Evolutionary conservation across 2,329 filamentous ascomycete species (phyloP).

Genomic region (Aschersonia sp.): DNA sequence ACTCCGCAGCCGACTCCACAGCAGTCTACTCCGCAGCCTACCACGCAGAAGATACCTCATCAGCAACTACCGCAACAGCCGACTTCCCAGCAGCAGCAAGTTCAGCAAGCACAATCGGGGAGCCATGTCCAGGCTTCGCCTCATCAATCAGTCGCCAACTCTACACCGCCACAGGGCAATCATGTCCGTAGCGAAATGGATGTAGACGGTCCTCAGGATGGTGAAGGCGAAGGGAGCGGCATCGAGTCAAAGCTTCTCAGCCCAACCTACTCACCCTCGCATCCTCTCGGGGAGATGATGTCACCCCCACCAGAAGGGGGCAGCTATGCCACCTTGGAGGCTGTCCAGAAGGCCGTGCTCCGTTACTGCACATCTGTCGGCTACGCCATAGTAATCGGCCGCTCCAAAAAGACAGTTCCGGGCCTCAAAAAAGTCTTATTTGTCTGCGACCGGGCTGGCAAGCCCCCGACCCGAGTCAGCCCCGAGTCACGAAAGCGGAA

Average conservation of each 20-base stretch:
- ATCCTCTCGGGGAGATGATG: conserved; percentile 45
- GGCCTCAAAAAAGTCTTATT: conserved; percentile 54
- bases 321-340: conserved; percentile 49
- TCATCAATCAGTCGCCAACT: conserved; percentile 19
- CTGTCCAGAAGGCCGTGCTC: conserved; percentile 48
- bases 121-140: conserved; percentile 16
- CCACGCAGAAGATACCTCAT: conserved; percentile 10
- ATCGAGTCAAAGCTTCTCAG: conserved; percentile 33
- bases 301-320: conserved; percentile 49
- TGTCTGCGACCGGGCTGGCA: conserved; percentile 51
- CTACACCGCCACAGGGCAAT: conserved; percentile 23
- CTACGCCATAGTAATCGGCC: conserved; percentile 53
- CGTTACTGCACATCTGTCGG: conserved; percentile 53
- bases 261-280: conserved; percentile 33
- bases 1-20: conserved; percentile 6
- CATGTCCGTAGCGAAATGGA: conserved; percentile 37
- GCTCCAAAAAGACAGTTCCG: conserved; percentile 53
- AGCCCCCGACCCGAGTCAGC: conserved; percentile 45
- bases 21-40: conserved; percentile 8
- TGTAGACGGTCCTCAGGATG: conserved; percentile 33
- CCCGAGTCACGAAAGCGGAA: conserved; percentile 51
- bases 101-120: conserved; percentile 17
- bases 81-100: conserved; percentile 11
- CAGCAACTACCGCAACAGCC: conserved; percentile 4
- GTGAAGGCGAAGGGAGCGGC: conserved; percentile 27